Conservation (phyloP, 2,329 filamentous ascomycete genomes). For the Fusarium burgessii region DNA sequence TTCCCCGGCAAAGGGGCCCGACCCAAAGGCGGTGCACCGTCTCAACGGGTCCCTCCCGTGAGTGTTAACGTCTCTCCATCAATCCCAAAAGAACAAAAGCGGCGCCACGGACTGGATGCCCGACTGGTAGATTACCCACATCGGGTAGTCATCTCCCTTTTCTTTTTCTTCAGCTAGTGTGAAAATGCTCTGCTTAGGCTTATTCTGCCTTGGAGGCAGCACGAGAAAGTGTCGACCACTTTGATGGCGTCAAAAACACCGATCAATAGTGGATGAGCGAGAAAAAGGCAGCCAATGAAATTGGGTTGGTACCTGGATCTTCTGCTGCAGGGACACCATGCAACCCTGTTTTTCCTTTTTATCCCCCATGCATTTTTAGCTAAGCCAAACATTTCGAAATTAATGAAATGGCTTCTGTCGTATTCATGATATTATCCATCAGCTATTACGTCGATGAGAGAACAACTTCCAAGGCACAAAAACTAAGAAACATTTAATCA, state of each 20-base stretch:
- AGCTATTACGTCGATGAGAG: conserved; percentile 21
- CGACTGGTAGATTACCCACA: conserved; percentile 28
- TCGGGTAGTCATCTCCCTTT: conserved; percentile 39
- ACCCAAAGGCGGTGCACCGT: conserved; percentile 37
- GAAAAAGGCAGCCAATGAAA: conserved; percentile 19
- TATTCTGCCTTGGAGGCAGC: conserved; percentile 23
- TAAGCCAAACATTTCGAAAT: conserved; percentile 21
- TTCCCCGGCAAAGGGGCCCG: conserved; percentile 27
- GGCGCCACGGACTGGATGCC: conserved; percentile 23
- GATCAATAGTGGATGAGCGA: conserved; percentile 11
- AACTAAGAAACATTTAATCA: conserved; percentile 6
- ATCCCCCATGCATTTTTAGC: conserved; percentile 8
- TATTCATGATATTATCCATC: conserved; percentile 14
- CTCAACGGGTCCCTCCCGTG: conserved; percentile 31
- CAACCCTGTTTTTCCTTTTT: conserved; percentile 30
- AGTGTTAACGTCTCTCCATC: conserved; percentile 28
- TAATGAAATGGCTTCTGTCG: conserved; percentile 16
- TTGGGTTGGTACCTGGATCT: conserved; percentile 32
- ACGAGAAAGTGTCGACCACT: conserved; percentile 5
- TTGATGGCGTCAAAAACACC: conserved; percentile 38
- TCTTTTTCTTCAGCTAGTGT: conserved; percentile 25
- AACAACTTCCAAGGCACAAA: conserved; percentile 35
- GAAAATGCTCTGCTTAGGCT: conserved; percentile 24
- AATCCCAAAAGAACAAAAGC: conserved; percentile 26
- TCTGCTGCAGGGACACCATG: conserved; percentile 35